These are phyloP conservation scores for Oenanthe javanica DNA, from an alignment of 140 eudicot genomes.

Conservation along the genomic window DNA sequence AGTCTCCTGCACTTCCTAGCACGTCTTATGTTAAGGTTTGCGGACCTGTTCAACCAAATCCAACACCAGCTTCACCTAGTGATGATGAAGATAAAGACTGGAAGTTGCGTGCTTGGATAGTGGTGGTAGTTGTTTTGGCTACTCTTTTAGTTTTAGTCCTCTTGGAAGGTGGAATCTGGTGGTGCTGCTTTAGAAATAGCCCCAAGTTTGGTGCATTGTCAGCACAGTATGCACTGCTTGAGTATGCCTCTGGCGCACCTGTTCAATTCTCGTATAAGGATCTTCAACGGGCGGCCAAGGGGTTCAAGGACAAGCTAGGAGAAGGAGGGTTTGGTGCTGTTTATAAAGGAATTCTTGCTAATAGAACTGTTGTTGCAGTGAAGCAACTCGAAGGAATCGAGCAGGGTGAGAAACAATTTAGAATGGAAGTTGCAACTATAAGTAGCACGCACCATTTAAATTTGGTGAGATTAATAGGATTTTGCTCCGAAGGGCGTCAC, in stretches of 20 bases:
- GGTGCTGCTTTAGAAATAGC: constrained; percentile 26
- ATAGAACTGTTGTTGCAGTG: constrained; percentile 22
- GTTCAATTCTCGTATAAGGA: constrained; percentile 27
- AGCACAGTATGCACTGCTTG: constrained; percentile 27
- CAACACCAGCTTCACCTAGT: constrained; percentile 9
- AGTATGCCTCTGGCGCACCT: constrained; percentile 30
- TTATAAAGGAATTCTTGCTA: constrained; percentile 22
- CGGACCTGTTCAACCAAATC: constrained; percentile 44
- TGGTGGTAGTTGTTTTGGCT: constrained; percentile 50
- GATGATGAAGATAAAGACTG: constrained; percentile 18
- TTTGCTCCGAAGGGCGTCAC: constrained; percentile 29
- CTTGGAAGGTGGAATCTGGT: constrained; percentile 22
- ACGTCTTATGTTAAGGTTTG: constrained; percentile 82
- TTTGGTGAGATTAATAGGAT: constrained; percentile 30
- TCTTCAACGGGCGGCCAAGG: constrained; percentile 24
- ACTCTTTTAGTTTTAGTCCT: constrained; percentile 35
- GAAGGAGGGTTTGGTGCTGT: constrained; percentile 30
- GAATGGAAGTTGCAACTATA: constrained; percentile 29
- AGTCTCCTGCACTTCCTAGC: constrained; percentile 79
- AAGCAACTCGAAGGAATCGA: constrained; percentile 30
- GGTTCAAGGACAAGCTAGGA: constrained; percentile 29
- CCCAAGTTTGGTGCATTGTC: constrained; percentile 14
- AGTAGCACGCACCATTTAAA: constrained; percentile 35
- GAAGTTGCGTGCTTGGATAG: constrained; percentile 64
- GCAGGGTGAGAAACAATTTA: constrained; percentile 33